phyloP scores from a whole-genome alignment of 2,329 filamentous ascomycete genomes.

The Venturiaceae sp. region DNA sequence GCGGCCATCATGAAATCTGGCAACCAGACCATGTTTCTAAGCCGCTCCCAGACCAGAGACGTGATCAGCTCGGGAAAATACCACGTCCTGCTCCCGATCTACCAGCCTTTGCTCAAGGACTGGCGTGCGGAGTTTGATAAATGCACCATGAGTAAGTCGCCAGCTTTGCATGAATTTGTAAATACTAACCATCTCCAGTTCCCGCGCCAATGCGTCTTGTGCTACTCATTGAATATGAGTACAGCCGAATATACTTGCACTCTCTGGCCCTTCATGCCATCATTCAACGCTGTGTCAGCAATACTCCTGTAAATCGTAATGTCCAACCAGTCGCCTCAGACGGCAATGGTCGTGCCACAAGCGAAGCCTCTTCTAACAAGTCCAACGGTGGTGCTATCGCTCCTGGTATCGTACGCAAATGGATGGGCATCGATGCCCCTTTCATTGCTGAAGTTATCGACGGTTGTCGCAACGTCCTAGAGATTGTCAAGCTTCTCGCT shows the following conservation, averaged over 20 bases:
- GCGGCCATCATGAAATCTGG: constrained; percentile 86
- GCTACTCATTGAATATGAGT: constrained; percentile 89
- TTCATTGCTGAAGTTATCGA: constrained; percentile 65
- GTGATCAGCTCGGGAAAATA: constrained; percentile 84
- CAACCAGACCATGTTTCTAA: constrained; percentile 81
- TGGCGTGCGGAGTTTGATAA: constrained; percentile 79
- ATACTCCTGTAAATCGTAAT: constrained; percentile 33
- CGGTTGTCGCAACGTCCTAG: constrained; percentile 65
- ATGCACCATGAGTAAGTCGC: constrained; percentile 41
- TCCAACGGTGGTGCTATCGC: constrained; percentile 26
- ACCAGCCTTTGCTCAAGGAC: constrained; percentile 65
- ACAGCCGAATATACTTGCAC: constrained; percentile 89
- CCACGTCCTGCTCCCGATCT: constrained; percentile 67
- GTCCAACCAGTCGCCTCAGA: constrained; percentile 24
- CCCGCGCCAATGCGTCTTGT: constrained; percentile 58
- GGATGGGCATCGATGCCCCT: constrained; percentile 49
- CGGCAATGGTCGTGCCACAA: not conserved
- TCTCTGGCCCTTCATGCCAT: constrained; percentile 90
- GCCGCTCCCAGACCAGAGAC: constrained; percentile 76
- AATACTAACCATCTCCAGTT: constrained; percentile 29
- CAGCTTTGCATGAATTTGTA: not conserved
- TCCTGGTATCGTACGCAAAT: constrained; percentile 33
- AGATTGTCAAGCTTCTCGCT: constrained; percentile 64
- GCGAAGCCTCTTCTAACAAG: constrained; percentile 1
- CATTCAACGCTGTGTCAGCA: constrained; percentile 80